These are phyloP conservation scores for Pestalotiopsis sp. DNA, from an alignment of 2,329 filamentous ascomycete genomes.

Conservation along the genomic window DNA sequence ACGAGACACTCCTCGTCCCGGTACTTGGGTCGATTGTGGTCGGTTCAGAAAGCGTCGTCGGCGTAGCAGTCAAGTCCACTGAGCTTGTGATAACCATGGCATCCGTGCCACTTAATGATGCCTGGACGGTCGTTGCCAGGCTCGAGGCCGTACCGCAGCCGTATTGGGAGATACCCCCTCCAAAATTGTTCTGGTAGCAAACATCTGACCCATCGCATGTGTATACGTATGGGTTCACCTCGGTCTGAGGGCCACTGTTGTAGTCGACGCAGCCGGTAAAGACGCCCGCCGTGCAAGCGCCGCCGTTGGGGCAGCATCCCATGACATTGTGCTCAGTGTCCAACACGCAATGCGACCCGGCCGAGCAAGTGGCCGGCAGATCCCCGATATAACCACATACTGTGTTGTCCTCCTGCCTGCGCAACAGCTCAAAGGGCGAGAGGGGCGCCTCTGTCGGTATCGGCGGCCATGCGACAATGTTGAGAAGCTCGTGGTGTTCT, in stretches of 20 bases:
- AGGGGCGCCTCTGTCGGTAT: constrained; percentile 43
- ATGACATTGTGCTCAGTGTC: constrained; percentile 52
- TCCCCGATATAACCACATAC: constrained; percentile 59
- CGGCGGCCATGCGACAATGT: constrained; percentile 41
- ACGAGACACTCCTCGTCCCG: constrained; percentile 21
- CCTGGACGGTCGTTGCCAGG: constrained; percentile 50
- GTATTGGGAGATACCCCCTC: constrained; percentile 58
- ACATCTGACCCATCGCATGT: constrained; percentile 54
- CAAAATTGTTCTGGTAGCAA: constrained; percentile 59
- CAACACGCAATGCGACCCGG: constrained; percentile 60
- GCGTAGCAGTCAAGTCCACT: constrained; percentile 41
- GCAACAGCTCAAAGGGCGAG: constrained; percentile 36
- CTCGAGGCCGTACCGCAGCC: constrained; percentile 56
- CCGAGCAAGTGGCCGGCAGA: constrained; percentile 58
- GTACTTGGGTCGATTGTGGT: constrained; percentile 40
- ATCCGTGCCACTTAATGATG: constrained; percentile 47
- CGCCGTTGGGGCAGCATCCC: constrained; percentile 58
- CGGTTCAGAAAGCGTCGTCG: constrained; percentile 41
- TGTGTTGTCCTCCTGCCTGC: constrained; percentile 50
- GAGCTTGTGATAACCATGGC: constrained; percentile 40
- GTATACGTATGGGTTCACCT: constrained; percentile 58
- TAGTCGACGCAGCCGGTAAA: constrained; percentile 60
- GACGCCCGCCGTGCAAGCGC: constrained; percentile 55
- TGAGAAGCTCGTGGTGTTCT: constrained; percentile 37
- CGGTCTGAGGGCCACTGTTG: constrained; percentile 51